Base-by-base conservation (phyloP, 2,329 filamentous ascomycete genomes). In the Fusarium haematococcum region DNA sequence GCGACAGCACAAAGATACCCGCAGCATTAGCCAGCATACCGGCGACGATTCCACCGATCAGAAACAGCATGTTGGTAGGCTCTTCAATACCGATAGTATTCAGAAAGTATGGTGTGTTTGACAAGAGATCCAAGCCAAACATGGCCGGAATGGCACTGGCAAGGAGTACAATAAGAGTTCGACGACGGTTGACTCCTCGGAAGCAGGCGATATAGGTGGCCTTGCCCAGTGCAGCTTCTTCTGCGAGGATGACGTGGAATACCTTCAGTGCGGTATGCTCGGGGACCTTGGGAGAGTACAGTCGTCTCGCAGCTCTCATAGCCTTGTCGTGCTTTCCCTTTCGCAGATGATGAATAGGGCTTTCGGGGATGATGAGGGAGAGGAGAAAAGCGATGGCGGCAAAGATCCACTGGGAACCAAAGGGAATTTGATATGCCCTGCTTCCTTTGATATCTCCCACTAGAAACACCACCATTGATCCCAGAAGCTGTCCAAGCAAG, bases 381-480 rank as follows among this genome's bases (percentile, higher is more conserved):
- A 48, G n/a, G 14, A 67, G 14, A 11, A 67, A 48, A 6, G 58
- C 58, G n/a, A 33, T 27, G 23, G 27, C 65, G 13, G 58, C 58
- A 10, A 67, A 20, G 1, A 52, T 27, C 65, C 65, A 67, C 23
- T 67, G 58, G 7, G 48, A 52, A 27, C 48, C 65, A 33, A 67
- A 67, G 9, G 33, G 20, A n/a, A 63, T 30, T 10, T 20, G 48
- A 39, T 67, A 67, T 6, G 33, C 35, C 13, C 14, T 39, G 25
- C 18, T 54, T 14, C 59, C 39, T 2, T 62, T 32, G 25, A 62
- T 54, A 6, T 62, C 30, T 30, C 45, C 43, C 3, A 25, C 27
- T 10, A 33, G 13, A 7, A 35, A 25, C 6, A 61, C 32, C 8
- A 52, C 30, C n/a, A 37, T 50, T 20, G 58, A 50, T 8, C 57